Conservation (phyloP, 176 grass and related monocot species). For the Eleusine indica region DNA sequence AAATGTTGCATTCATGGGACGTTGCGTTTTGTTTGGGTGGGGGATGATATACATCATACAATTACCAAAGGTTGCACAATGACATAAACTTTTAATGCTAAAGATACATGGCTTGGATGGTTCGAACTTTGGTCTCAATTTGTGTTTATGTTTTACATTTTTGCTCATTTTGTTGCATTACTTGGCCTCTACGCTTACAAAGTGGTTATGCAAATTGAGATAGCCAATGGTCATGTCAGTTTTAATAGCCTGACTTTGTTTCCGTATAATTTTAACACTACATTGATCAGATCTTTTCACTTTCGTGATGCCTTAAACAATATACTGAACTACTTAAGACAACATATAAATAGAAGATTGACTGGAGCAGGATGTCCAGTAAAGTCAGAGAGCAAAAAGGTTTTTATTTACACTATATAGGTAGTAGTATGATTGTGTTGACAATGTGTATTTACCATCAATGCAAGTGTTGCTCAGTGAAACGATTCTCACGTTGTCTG, state of each 20-base stretch:
- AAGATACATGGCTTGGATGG: neutral
- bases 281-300: neutral
- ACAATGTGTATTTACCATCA: conserved; percentile 18
- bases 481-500: neutral
- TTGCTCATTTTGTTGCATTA: neutral
- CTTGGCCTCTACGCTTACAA: neutral
- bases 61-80: neutral
- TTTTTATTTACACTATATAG: neutral
- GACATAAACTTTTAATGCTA: neutral
- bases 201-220: neutral
- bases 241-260: conserved; percentile 11
- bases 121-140: neutral
- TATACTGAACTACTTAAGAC: neutral
- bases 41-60: neutral
- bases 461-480: neutral
- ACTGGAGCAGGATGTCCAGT: conserved; percentile 25
- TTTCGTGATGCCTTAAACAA: neutral
- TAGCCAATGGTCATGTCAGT: neutral
- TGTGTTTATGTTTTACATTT: neutral
- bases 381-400: conserved; percentile 10
- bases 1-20: neutral
- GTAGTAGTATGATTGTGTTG: conserved; percentile 51
- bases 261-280: conserved; percentile 28
- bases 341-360: neutral
- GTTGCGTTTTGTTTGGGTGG: neutral